These are phyloP conservation scores for Leersia perrieri DNA, from an alignment of 176 grass and related monocot species.

Conservation along the genomic window DNA sequence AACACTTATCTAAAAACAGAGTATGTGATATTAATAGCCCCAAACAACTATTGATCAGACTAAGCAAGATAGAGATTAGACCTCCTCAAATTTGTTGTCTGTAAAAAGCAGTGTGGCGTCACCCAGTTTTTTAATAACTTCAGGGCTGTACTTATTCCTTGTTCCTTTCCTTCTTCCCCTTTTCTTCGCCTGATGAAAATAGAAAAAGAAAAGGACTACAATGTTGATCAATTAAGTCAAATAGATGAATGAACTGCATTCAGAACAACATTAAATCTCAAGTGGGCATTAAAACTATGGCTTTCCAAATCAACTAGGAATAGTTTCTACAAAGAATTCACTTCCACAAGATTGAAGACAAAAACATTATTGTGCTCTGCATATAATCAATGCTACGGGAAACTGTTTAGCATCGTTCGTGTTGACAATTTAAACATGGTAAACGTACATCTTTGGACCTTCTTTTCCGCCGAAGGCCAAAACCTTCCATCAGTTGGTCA, in stretches of 20 bases:
- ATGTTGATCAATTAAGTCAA: slow-evolving; percentile 1
- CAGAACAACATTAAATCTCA: neutral
- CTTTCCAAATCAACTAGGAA: neutral
- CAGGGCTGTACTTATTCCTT: slow-evolving; percentile 57
- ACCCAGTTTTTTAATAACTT: slow-evolving; percentile 71
- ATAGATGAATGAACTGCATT: neutral
- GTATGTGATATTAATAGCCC: neutral
- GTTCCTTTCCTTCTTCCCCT: slow-evolving; percentile 72
- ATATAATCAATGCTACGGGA: neutral
- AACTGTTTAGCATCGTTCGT: neutral
- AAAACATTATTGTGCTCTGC: neutral
- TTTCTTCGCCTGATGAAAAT: slow-evolving; percentile 49
- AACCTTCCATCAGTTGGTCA: slow-evolving; percentile 80
- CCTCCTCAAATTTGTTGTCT: slow-evolving; percentile 69
- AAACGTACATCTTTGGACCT: slow-evolving; percentile 51
- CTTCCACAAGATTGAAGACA: neutral
- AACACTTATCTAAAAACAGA: neutral
- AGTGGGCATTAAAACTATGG: neutral
- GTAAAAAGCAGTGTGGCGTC: slow-evolving; percentile 77
- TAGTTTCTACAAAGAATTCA: neutral
- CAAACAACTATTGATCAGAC: neutral
- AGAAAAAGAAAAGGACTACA: neutral
- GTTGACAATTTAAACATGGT: neutral
- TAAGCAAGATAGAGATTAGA: slow-evolving; percentile 27
- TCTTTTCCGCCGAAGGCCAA: slow-evolving; percentile 63